Percentiles rank a stretch among this genome's conserved stretches.
phyloP scores from a whole-genome alignment of 345 rosid species.

The Rubroshorea leprosula region DNA sequence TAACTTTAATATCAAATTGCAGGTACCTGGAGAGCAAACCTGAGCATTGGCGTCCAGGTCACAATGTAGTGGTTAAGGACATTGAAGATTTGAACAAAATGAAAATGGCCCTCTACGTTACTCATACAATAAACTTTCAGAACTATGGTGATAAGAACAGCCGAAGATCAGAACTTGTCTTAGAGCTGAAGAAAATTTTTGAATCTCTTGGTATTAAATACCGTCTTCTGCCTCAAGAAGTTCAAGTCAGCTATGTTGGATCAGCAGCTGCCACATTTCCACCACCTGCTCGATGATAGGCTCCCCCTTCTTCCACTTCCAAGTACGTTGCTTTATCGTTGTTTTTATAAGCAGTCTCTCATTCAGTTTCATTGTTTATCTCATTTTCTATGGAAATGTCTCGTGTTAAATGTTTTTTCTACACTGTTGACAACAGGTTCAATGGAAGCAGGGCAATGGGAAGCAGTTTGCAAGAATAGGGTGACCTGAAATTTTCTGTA shows the following conservation, averaged over 20 bases:
- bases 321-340: not conserved
- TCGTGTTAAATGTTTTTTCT: not conserved
- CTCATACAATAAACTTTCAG: constrained; percentile 63
- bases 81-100: constrained; percentile 57
- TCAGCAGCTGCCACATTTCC: constrained; percentile 19
- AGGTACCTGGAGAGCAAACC: constrained; percentile 63
- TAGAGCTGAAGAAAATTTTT: constrained; percentile 46
- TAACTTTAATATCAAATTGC: constrained; percentile 10
- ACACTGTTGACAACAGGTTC: too few relatives aligned
- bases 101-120: constrained; percentile 48
- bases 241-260: constrained; percentile 27
- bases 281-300: constrained; percentile 11
- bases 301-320: not conserved
- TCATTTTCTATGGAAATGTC: too few relatives aligned
- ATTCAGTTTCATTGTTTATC: too few relatives aligned
- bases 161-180: constrained; percentile 48
- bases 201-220: constrained; percentile 44
- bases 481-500: too few relatives aligned
- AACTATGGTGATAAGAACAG: constrained; percentile 40
- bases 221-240: constrained; percentile 56
- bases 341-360: not conserved
- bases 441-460: too few relatives aligned
- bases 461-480: too few relatives aligned
- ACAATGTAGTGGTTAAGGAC: constrained; percentile 44
- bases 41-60: constrained; percentile 47